Evolutionary conservation across 1,284 basidiomycete species (phyloP), one percentile per base, ranked within the genome.

Genomic region (Boletus subluridellus): DNA sequence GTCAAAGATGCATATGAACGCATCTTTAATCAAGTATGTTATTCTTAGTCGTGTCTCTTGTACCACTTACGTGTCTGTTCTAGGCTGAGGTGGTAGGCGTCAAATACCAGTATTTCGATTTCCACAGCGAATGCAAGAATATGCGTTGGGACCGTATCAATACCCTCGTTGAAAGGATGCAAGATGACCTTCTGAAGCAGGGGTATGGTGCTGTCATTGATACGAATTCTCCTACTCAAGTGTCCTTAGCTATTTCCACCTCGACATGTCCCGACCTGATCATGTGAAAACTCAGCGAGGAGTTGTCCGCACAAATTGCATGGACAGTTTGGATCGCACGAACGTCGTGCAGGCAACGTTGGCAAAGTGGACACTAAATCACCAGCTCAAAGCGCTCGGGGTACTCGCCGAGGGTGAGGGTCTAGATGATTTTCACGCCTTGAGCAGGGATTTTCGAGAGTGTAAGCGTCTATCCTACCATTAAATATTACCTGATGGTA

Each of bases 251-350:
- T 94, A 92, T 72, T 94, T 93, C 78, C 85, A 87, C 59, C 73
- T 88, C 49, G 79, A 84, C 54, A 68, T 81, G 21, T 72, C 74
- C 21, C 73, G 76, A 35, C 60, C 75, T 1, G 74, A 77, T 24
- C 82, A 85, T 1, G 71, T 82, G 32, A 80, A 77, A 61, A 71
- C 80, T 47, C 92, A 94, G 69, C 77, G 69, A 35, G 91, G 90
- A 30, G 79, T 82, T 42, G 81, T 92, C 38, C 83, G 93, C 39
- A 92, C 92, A 10, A 95, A 95, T 69, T 95, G 93, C 73, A 96
- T 96, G 93, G 94, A 95, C 75, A 97, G 95, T 69, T 81, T 98
- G 49, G 95, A 99, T 72, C 85, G 97, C 50, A 99, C 97, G 41
- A 99, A 98, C 73, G 96, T 99, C 48, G 90, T 95, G 7, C 97